These are phyloP conservation scores for Vigna hirtella DNA, from an alignment of 306 rosid species.

Conservation along the genomic window DNA sequence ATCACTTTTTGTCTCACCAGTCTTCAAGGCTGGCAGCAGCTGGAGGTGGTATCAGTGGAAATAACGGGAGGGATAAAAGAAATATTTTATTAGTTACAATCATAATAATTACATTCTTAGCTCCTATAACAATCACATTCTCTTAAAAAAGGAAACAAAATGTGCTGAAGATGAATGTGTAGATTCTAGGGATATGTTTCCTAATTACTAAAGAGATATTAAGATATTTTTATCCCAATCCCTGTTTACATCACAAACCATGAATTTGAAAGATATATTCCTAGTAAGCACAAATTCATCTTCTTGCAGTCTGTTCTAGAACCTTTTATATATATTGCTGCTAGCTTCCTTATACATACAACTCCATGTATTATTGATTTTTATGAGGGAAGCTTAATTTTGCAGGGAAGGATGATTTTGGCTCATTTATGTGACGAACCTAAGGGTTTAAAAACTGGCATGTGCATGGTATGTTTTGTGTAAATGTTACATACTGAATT, in stretches of 20 bases:
- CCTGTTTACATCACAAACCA: not conserved
- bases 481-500: conserved; percentile 32
- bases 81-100: too few species aligned
- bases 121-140: too few species aligned
- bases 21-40: too few species aligned
- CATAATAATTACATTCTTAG: too few species aligned
- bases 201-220: too few species aligned
- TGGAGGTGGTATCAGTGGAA: too few species aligned
- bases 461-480: conserved; percentile 88
- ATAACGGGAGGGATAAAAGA: too few species aligned
- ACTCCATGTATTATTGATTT: conserved; percentile 21
- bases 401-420: conserved; percentile 96
- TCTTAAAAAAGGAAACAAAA: too few species aligned
- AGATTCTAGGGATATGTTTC: too few species aligned
- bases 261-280: conserved; percentile 3
- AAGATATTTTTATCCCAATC: too few species aligned
- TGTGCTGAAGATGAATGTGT: too few species aligned
- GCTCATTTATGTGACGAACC: conserved; percentile 98
- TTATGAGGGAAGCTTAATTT: conserved; percentile 51
- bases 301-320: conserved; percentile 14
- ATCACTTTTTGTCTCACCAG: too few species aligned
- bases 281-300: not conserved
- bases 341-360: conserved; percentile 26
- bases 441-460: conserved; percentile 96
- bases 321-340: conserved; percentile 1